Evolutionary conservation across 805 yeast species (phyloP).

Genomic region (Kluyveromyces dobzhanskii): DNA sequence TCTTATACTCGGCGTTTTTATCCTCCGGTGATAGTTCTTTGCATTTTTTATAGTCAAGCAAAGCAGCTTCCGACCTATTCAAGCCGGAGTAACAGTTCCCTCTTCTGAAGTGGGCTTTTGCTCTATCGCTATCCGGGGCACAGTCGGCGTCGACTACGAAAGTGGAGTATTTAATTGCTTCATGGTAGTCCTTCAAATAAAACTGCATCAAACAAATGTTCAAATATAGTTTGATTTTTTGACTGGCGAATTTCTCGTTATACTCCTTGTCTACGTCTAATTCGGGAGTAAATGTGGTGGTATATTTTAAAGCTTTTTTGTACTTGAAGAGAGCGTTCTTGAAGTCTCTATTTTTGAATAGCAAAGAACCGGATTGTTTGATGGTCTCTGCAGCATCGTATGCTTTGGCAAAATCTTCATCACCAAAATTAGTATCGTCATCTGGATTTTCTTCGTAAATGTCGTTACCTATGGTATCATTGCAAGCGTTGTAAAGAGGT

Average conservation of each 20-base stretch:
- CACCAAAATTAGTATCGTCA: slow-evolving; percentile 54
- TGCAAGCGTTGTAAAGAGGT: slow-evolving; percentile 58
- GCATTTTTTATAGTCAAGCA: slow-evolving; percentile 40
- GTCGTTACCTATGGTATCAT: slow-evolving; percentile 57
- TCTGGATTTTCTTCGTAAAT: slow-evolving; percentile 70
- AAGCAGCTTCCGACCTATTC: slow-evolving; percentile 43
- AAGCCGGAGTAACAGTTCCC: slow-evolving; percentile 39
- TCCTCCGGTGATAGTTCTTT: slow-evolving; percentile 40
- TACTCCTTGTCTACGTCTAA: slow-evolving; percentile 48
- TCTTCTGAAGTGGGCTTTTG: slow-evolving; percentile 52
- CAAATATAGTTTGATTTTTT: slow-evolving; percentile 34
- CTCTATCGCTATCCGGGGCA: slow-evolving; percentile 34
- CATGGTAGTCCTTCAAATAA: slow-evolving; percentile 41
- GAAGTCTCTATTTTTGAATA: slow-evolving; percentile 46
- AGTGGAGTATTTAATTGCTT: slow-evolving; percentile 45
- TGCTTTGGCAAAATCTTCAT: slow-evolving; percentile 46
- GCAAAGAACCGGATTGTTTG: slow-evolving; percentile 56
- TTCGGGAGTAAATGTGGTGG: slow-evolving; percentile 68
- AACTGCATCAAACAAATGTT: slow-evolving; percentile 52
- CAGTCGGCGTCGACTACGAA: slow-evolving; percentile 46
- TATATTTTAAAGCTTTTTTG: slow-evolving; percentile 55
- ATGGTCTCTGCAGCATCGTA: slow-evolving; percentile 44
- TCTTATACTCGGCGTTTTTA: slow-evolving; percentile 37
- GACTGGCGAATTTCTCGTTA: slow-evolving; percentile 38
- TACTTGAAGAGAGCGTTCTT: slow-evolving; percentile 55